These are phyloP conservation scores for Fusarium sp. DNA, from an alignment of 2,329 filamentous ascomycete species.

Conservation along the genomic window DNA sequence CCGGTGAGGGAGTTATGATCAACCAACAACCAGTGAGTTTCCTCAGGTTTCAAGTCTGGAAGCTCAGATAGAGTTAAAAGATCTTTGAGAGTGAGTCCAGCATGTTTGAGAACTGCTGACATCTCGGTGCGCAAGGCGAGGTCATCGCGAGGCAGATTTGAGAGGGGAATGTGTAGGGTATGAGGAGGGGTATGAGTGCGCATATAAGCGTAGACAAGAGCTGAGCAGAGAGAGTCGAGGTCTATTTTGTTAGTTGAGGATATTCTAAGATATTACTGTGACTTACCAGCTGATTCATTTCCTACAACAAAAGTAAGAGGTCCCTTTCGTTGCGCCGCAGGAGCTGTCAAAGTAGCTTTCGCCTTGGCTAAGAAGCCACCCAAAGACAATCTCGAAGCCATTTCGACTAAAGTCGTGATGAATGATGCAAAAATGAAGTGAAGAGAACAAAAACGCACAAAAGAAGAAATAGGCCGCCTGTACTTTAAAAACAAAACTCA, in stretches of 20 bases:
- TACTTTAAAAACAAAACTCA: constrained; percentile 7
- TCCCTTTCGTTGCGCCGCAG: constrained; percentile 57
- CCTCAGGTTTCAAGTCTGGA: constrained; percentile 62
- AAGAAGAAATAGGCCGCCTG: neutral
- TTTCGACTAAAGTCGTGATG: constrained; percentile 11
- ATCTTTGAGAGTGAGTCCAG: constrained; percentile 69
- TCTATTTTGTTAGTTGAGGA: constrained; percentile 60
- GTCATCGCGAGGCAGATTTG: constrained; percentile 76
- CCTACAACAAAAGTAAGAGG: constrained; percentile 73
- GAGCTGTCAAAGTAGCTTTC: constrained; percentile 59
- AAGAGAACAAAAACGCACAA: neutral
- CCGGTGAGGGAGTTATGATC: constrained; percentile 84
- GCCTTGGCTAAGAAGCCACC: constrained; percentile 65
- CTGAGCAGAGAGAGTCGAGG: constrained; percentile 82
- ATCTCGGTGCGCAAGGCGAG: constrained; percentile 81
- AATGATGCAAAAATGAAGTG: neutral
- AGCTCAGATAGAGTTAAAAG: constrained; percentile 72
- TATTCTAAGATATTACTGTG: neutral
- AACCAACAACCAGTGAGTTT: constrained; percentile 78
- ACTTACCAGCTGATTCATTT: constrained; percentile 74
- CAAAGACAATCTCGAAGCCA: constrained; percentile 57
- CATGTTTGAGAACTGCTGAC: constrained; percentile 70
- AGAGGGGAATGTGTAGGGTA: constrained; percentile 76
- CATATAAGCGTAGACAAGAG: constrained; percentile 80
- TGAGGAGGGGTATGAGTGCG: constrained; percentile 69